phyloP scores from a whole-genome alignment of 768 basidiomycete genomes.

The Lactarius quietus region DNA sequence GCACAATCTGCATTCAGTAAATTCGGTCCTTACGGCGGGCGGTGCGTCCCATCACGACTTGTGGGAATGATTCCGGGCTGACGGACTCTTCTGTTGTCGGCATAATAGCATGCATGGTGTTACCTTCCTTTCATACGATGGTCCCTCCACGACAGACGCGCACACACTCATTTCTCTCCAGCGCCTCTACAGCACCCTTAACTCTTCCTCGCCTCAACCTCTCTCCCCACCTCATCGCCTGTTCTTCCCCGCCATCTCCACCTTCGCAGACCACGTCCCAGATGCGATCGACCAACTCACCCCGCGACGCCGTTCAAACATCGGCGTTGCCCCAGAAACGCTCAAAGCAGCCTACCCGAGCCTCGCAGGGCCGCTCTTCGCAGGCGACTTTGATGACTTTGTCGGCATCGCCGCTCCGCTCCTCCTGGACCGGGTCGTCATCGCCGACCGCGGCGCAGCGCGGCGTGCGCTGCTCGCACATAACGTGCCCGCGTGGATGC shows the following conservation, averaged over 20 bases:
- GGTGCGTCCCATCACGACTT: slow-evolving; percentile 25
- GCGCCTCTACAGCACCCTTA: slow-evolving; percentile 68
- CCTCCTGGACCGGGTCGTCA: slow-evolving; percentile 68
- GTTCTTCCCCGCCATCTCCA: slow-evolving; percentile 65
- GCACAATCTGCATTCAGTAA: slow-evolving; percentile 27
- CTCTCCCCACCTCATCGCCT: slow-evolving; percentile 44
- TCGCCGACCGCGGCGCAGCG: slow-evolving; percentile 76
- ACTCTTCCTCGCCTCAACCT: slow-evolving; percentile 31
- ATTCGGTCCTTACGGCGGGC: slow-evolving; percentile 33
- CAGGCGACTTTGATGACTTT: slow-evolving; percentile 77
- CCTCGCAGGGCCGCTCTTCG: slow-evolving; percentile 55
- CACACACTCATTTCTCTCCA: slow-evolving; percentile 74
- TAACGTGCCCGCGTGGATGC: slow-evolving; percentile 33
- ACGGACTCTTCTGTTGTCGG: not conserved
- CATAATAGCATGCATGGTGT: slow-evolving; percentile 57
- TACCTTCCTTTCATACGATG: slow-evolving; percentile 47
- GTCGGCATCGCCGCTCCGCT: slow-evolving; percentile 64
- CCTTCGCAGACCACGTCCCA: slow-evolving; percentile 46
- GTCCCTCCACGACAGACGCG: slow-evolving; percentile 41
- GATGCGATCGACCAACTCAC: slow-evolving; percentile 30
- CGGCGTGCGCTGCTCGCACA: slow-evolving; percentile 15
- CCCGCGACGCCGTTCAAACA: slow-evolving; percentile 36
- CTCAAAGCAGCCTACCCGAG: slow-evolving; percentile 71
- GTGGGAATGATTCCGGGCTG: not conserved
- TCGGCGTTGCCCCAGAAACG: slow-evolving; percentile 27